Percentiles rank a stretch among this genome's conserved stretches.
Evolutionary conservation across 164 flowering plant genomes (phyloP).

Genomic region (Annona squamosa): DNA sequence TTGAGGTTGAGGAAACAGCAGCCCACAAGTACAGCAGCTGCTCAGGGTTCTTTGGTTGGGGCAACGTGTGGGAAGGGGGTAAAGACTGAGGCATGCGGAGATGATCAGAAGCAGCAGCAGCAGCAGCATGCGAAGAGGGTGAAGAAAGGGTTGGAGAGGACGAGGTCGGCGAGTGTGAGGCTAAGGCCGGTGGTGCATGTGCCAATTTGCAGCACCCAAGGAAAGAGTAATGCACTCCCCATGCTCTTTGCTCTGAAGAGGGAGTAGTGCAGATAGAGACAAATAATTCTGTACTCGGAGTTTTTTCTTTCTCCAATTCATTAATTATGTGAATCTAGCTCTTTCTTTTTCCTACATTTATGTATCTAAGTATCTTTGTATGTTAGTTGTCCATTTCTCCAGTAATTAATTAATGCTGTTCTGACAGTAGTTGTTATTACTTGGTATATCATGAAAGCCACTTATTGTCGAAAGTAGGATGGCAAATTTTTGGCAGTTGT

Average conservation of each 20-base stretch:
- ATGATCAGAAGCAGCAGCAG: conserved; percentile 24
- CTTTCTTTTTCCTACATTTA: neutral
- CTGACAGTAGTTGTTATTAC: neutral
- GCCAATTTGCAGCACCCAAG: conserved; percentile 50
- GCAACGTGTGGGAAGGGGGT: conserved; percentile 22
- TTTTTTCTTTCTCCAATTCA: neutral
- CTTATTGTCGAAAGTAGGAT: too few species aligned
- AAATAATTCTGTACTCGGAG: neutral
- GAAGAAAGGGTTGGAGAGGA: conserved; percentile 71
- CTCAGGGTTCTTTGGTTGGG: conserved; percentile 18
- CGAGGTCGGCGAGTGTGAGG: conserved; percentile 70
- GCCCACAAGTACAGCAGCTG: conserved; percentile 22
- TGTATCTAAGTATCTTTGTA: neutral
- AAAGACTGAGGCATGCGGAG: conserved; percentile 24
- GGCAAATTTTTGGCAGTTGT: too few species aligned
- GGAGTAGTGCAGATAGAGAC: conserved; percentile 7
- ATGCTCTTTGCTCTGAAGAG: conserved; percentile 62
- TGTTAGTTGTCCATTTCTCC: neutral
- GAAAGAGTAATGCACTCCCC: conserved; percentile 41
- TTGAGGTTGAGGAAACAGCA: conserved; percentile 68
- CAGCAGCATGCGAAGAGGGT: conserved; percentile 47
- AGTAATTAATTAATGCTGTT: neutral
- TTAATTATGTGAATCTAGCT: neutral
- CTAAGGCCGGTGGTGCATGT: conserved; percentile 77
- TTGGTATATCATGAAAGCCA: too few species aligned